Evolutionary conservation across 2,329 filamentous ascomycete genomes (phyloP), one percentile per base, ranked within the genome.

Genomic region (Endocalyx cinctus): DNA sequence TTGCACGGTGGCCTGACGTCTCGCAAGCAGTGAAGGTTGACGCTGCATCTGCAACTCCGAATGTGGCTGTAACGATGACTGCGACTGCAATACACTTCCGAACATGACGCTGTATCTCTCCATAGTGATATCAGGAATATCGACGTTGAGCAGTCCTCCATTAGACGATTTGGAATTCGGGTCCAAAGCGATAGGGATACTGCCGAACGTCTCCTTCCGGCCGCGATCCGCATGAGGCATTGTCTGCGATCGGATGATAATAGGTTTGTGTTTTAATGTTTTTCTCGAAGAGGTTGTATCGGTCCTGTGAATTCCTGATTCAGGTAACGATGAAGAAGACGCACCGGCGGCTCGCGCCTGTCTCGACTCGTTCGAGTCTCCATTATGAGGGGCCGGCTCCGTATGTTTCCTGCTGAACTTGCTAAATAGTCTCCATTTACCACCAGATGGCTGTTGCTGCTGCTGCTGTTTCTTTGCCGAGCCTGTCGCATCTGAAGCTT

Each of bases 31-130:
- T 1, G 65, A 60, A 3, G 62, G 56, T 25, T 43, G 39, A 20
- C 59, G 57, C 6, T n/a, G n/a, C n/a, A n/a, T n/a, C n/a, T n/a
- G n/a, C n/a, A n/a, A n/a, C n/a, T n/a, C n/a, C n/a, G n/a, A n/a
- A n/a, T n/a, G n/a, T n/a, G n/a, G n/a, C n/a, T n/a, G n/a, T n/a
- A n/a, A n/a, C n/a, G n/a, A n/a, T n/a, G 58, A 57, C 40, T 77
- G 73, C 23, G 50, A 40, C 29, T 55, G 49, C 17, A 95, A 64
- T 6, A 96, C 69, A 23, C 75, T 76, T 35, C 82, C 79, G 53
- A 97, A 96, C 89, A 96, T 96, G 45, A 96, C 76, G 48, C 88
- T 95, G 48, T 95, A 97, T 30, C 90, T 72, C 55, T 96, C 90
- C 71, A 97, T 70, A 42, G 83, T 78, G 35, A 85, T 72, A 31